Conservation (phyloP, 768 basidiomycete genomes). For the Suillus discolor region DNA sequence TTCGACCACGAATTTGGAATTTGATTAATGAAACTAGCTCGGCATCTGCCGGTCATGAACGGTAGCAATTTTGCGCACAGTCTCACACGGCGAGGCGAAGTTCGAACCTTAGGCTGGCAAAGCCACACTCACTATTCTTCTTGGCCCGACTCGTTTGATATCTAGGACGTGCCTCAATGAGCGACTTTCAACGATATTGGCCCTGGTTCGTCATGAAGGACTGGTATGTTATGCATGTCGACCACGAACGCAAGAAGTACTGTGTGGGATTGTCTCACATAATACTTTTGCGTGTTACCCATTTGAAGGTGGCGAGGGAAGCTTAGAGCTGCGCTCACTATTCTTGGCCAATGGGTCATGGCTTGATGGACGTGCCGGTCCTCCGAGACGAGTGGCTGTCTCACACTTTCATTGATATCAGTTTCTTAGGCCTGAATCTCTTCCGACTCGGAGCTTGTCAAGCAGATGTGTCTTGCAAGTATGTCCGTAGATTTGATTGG, state of each 20-base stretch:
- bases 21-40: not conserved
- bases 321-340: not conserved
- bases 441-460: not conserved
- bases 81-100: no score
- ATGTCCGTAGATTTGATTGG: not conserved
- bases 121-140: no score
- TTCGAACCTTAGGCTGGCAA: no score
- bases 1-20: not conserved
- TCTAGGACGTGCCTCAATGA: no score
- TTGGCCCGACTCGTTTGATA: no score
- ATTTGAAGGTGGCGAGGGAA: not conserved
- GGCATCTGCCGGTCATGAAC: not conserved
- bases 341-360: not conserved
- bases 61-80: not conserved
- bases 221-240: not conserved
- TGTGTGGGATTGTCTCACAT: not conserved
- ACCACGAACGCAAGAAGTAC: not conserved
- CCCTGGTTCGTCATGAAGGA: no score
- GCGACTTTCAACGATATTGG: no score
- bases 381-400: not conserved
- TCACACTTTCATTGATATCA: not conserved
- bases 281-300: not conserved
- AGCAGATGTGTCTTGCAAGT: not conserved
- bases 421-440: not conserved
- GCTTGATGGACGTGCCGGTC: not conserved